Evolutionary conservation across 192 early-diverging fungal species (phyloP).

Genomic region (Haplosporangium gracile): DNA sequence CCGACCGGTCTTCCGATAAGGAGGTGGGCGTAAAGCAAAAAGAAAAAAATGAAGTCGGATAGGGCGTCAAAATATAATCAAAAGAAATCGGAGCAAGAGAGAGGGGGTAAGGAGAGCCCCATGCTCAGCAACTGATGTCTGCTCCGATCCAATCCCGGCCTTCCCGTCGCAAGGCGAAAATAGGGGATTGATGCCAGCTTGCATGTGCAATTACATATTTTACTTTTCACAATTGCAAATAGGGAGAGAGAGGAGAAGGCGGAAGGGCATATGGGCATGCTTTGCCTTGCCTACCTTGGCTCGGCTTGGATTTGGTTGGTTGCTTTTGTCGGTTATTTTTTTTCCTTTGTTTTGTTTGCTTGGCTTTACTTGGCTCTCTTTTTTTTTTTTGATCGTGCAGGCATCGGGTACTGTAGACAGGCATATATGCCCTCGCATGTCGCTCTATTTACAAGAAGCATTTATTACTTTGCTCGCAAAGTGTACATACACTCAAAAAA

Average conservation of each 20-base stretch:
- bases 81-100: not conserved
- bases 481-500: no score
- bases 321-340: not conserved
- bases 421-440: no score
- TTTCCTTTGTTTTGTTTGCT: not conserved
- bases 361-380: not conserved
- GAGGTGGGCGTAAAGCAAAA: not conserved
- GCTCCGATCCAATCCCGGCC: slow-evolving; percentile 4
- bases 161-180: slow-evolving; percentile 6
- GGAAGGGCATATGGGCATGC: not conserved
- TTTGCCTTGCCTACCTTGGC: not conserved
- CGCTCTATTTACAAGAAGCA: no score
- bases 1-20: not conserved
- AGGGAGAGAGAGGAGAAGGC: not conserved
- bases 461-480: no score
- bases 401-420: no score
- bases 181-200: not conserved
- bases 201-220: not conserved
- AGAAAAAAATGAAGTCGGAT: not conserved
- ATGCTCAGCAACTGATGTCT: not conserved
- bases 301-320: not conserved
- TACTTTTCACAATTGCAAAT: slow-evolving; percentile 3
- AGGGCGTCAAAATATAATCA: not conserved
- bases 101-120: not conserved
- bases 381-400: no score